Conservation (phyloP, 164 flowering plant genomes). For the Liriodendron chinense region DNA sequence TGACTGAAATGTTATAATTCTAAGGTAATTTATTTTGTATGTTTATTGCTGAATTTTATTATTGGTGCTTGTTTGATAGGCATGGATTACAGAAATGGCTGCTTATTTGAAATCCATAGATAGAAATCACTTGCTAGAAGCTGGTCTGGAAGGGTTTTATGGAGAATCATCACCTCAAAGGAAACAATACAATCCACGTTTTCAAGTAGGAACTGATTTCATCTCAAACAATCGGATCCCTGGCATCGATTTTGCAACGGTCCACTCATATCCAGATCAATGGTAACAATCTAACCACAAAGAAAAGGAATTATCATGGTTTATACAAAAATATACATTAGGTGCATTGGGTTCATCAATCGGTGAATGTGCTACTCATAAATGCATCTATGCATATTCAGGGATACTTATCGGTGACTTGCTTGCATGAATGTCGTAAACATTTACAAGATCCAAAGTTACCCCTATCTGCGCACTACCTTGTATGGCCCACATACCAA, state of each 20-base stretch:
- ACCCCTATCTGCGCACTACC: too few relatives aligned
- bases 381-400: too few relatives aligned
- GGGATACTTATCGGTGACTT: too few relatives aligned
- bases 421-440: too few relatives aligned
- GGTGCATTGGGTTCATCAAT: not conserved
- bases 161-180: conserved; percentile 32
- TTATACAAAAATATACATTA: too few relatives aligned
- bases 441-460: too few relatives aligned
- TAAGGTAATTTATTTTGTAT: not conserved
- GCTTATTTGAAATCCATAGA: conserved; percentile 64
- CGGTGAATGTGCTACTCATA: too few relatives aligned
- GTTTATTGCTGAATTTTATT: not conserved
- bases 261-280: conserved; percentile 76
- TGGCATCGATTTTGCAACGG: conserved; percentile 69
- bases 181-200: conserved; percentile 39
- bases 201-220: conserved; percentile 69
- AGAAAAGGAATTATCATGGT: not conserved
- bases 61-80: conserved; percentile 30
- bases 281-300: conserved; percentile 35
- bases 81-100: conserved; percentile 79
- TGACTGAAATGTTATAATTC: not conserved
- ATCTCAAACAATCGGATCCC: conserved; percentile 58
- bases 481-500: too few relatives aligned
- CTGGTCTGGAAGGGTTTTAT: conserved; percentile 81
- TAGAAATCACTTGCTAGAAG: conserved; percentile 60